Conservation (phyloP, 257 asterid genomes). For the Fraxinus quadrangulata region DNA sequence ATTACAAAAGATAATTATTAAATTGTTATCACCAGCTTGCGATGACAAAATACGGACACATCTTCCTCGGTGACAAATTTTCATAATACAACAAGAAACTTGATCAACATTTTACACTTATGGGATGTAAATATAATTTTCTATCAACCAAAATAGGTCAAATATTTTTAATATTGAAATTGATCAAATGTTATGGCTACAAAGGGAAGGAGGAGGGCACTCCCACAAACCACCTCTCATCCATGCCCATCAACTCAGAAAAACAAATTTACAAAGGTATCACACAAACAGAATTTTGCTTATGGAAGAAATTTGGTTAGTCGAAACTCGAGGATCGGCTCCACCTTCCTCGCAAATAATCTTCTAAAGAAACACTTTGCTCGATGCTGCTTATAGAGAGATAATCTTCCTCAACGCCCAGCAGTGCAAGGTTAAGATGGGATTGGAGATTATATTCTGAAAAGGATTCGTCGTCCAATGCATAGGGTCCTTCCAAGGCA, state of each 20-base stretch:
- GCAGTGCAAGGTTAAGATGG: conserved; percentile 81
- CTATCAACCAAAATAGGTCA: too few relatives aligned
- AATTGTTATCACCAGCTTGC: too few relatives aligned
- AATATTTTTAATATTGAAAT: too few relatives aligned
- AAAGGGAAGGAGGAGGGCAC: conserved; percentile 81
- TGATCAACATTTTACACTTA: too few relatives aligned
- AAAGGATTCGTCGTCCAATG: conserved; percentile 60
- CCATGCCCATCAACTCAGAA: conserved; percentile 45
- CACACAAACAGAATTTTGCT: conserved; percentile 23
- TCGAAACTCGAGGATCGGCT: conserved; percentile 92
- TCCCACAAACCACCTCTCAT: conserved; percentile 81
- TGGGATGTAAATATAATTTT: too few relatives aligned
- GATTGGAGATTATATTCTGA: conserved; percentile 75
- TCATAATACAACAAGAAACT: too few relatives aligned
- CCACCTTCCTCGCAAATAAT: conserved; percentile 78
- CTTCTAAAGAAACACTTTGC: conserved; percentile 70
- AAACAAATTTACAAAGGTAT: conserved; percentile 29
- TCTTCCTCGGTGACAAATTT: too few relatives aligned
- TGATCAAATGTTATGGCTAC: conserved; percentile 7
- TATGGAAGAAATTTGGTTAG: conserved; percentile 33
- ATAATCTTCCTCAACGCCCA: conserved; percentile 74
- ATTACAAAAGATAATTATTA: too few relatives aligned
- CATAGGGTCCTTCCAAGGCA: conserved; percentile 52
- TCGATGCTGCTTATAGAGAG: conserved; percentile 82
- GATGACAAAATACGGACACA: too few relatives aligned